These are phyloP conservation scores for Emmonsiellopsis sp. DNA, from an alignment of 2,329 filamentous ascomycete species.

Conservation along the genomic window DNA sequence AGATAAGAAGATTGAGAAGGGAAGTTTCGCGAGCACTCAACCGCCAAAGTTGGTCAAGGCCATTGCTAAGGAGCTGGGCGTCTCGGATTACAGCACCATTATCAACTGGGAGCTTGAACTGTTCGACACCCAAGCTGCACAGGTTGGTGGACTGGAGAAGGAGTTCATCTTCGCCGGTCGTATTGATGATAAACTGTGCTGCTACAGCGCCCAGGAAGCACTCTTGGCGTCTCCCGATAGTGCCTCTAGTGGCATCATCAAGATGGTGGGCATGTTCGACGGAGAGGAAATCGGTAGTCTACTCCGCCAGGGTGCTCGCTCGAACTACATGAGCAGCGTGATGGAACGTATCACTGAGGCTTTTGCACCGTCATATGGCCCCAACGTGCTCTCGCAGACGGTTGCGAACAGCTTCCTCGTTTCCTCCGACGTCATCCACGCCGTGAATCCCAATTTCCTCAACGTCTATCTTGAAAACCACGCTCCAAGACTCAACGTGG, in stretches of 20 bases:
- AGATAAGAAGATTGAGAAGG: conserved; percentile 29
- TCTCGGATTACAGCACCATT: conserved; percentile 64
- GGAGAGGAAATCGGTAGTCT: conserved; percentile 93
- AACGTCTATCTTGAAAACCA: conserved; percentile 76
- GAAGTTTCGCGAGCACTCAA: conserved; percentile 72
- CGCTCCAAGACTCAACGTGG: conserved; percentile 78
- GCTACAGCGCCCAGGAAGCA: conserved; percentile 78
- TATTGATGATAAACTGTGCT: conserved; percentile 96
- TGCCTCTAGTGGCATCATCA: conserved; percentile 55
- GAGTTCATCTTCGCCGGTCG: conserved; percentile 93
- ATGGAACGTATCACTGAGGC: conserved; percentile 70
- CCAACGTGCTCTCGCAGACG: conserved; percentile 62
- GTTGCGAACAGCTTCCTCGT: conserved; percentile 89
- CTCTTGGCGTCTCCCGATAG: conserved; percentile 58
- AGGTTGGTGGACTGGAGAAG: conserved; percentile 72
- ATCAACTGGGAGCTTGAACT: conserved; percentile 97
- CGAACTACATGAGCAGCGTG: conserved; percentile 75
- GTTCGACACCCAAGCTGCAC: conserved; percentile 79
- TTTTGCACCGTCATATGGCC: conserved; percentile 41
- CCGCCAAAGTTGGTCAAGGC: conserved; percentile 75
- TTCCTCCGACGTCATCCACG: conserved; percentile 87
- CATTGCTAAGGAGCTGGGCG: conserved; percentile 67
- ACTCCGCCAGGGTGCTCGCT: conserved; percentile 77
- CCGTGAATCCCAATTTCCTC: conserved; percentile 89
- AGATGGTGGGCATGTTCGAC: conserved; percentile 89